Base-by-base conservation (phyloP, 768 basidiomycete genomes). In the Leccinellum rugosiceps region DNA sequence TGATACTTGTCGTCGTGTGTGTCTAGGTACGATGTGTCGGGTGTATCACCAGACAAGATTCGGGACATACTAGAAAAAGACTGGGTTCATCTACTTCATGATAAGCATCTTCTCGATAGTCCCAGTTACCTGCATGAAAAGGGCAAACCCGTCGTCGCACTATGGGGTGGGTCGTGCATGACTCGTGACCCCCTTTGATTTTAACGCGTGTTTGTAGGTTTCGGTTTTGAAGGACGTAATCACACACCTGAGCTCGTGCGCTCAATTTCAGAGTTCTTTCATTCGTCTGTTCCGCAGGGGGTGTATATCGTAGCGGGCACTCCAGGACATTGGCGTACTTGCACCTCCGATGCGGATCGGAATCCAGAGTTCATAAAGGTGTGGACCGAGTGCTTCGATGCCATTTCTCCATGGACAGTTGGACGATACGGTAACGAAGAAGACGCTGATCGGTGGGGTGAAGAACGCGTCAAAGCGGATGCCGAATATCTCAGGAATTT, bases 391-490 rank as follows among this genome's bases (percentile, higher is more conserved):
- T 83, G 83, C 23, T 89, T 91, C 58, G 89, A 91, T 59, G 87
- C 88, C 4, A 81, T 92, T 55, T 87, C 85, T 21, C 92, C 92
- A 7, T 93, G 91, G 91, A 90, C 86, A 6, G 78, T 93, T 10
- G 92, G 91, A 4, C 76, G 88, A 32, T 92, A 83, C 67, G 74
- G 73, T 19, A 80, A 78, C 58, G 80, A 83, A 58, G 76, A 77
- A 44, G 83, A 83, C 14, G 88, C 85, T 1, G 87, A 90, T 53
- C 58, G 69, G 6, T 92, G 86, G 69, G 82, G 83, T 8, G 78
- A 82, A 63, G 77, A 78, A 10, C 84, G 80, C 49, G 83, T 90
- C 70, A 83, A 80, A 52, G 80, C 74, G 0, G 92, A 94, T 68
- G 72, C 83, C 2, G 83, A 84, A 41, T 69, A 84, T 26, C 75